Conservation (phyloP, 1,139 yeast species). For the Hyphopichia wangnamkhiaoensis region DNA sequence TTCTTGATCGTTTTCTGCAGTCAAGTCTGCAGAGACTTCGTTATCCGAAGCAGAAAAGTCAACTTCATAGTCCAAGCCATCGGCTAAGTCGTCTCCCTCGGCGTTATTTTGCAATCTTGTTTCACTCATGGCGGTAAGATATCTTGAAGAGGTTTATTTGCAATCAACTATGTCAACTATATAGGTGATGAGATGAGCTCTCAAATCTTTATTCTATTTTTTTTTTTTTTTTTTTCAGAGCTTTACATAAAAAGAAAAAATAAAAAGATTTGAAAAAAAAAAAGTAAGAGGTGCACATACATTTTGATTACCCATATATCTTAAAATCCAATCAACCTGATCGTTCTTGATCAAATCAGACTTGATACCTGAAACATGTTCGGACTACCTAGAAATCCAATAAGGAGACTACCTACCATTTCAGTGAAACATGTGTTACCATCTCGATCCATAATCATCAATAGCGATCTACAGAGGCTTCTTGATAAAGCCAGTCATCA, state of each 20-base stretch:
- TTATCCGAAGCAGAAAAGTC: slow-evolving; percentile 27
- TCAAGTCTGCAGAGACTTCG: slow-evolving; percentile 20
- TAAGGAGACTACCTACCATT: background rate
- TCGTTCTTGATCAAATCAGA: no score
- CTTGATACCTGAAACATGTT: no score
- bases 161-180: no score
- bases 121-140: background rate
- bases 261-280: no score
- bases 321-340: no score
- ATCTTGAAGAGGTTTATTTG: no score
- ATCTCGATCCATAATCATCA: slow-evolving; percentile 25
- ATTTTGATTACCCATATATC: no score
- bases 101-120: background rate
- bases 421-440: background rate
- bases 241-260: no score
- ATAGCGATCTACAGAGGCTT: slow-evolving; percentile 36
- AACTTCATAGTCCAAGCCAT: slow-evolving; percentile 60
- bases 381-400: background rate
- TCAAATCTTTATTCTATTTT: no score
- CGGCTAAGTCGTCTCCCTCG: slow-evolving; percentile 63
- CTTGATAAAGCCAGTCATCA: slow-evolving; percentile 35
- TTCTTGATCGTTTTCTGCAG: slow-evolving; percentile 8
- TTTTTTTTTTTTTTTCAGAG: no score
- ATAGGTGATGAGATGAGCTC: no score
- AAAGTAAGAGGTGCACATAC: no score